Evolutionary conservation across 108 stramenopile species (phyloP).

Genomic region (Skeletonema costatum): DNA sequence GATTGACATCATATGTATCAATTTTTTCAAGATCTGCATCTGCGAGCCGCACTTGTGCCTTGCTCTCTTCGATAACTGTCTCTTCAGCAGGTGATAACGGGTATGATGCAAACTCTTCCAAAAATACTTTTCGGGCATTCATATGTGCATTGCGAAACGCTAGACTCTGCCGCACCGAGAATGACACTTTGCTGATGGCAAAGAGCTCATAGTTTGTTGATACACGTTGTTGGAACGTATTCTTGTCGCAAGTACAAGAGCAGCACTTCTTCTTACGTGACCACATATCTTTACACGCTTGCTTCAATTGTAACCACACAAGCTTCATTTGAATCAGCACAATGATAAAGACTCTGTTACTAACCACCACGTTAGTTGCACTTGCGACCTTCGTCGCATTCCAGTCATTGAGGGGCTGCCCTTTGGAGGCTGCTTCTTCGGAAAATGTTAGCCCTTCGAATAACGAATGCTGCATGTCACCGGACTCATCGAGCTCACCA

Average conservation of each 20-base stretch:
- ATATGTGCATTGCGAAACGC: slow-evolving; percentile 3
- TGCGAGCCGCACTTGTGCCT: slow-evolving; percentile 38
- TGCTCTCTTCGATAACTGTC: slow-evolving; percentile 54
- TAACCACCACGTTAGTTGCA: not conserved
- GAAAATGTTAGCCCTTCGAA: slow-evolving; percentile 59
- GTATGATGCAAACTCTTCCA: slow-evolving; percentile 8
- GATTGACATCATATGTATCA: slow-evolving; percentile 36
- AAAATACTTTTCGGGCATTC: slow-evolving; percentile 4
- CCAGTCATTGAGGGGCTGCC: slow-evolving; percentile 45
- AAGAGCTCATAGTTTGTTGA: not conserved
- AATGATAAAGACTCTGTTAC: not conserved
- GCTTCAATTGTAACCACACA: slow-evolving; percentile 2
- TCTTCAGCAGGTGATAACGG: slow-evolving; percentile 14
- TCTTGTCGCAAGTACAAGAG: not conserved
- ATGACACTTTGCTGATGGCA: not conserved
- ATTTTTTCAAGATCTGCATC: slow-evolving; percentile 34
- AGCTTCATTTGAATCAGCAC: not conserved
- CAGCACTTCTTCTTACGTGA: not conserved
- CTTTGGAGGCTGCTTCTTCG: slow-evolving; percentile 48
- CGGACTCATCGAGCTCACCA: slow-evolving; percentile 48
- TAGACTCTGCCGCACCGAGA: slow-evolving; percentile 2
- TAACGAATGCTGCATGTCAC: slow-evolving; percentile 40
- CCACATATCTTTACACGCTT: not conserved
- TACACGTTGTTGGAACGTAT: not conserved
- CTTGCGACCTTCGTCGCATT: slow-evolving; percentile 34